Evolutionary conservation across 1,284 basidiomycete species (phyloP).

Genomic region (Ceratobasidium theobromae): DNA sequence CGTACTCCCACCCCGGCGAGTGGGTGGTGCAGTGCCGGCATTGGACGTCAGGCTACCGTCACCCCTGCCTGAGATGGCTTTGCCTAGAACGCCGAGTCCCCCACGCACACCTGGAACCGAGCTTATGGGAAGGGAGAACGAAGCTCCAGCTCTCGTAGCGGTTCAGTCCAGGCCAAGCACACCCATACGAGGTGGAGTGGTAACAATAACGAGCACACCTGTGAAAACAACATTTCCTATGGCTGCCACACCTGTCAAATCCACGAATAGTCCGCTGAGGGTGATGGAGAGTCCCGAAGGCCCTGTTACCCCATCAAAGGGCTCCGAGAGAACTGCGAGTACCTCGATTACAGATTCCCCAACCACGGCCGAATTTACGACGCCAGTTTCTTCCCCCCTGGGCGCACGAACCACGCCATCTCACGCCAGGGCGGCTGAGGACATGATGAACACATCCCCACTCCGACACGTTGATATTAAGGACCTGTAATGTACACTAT

Average conservation of each 20-base stretch:
- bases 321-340: not conserved
- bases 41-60: conserved; percentile 26
- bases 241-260: not conserved
- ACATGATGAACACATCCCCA: not conserved
- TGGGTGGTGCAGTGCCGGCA: not conserved
- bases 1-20: not conserved
- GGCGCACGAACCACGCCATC: conserved; percentile 15
- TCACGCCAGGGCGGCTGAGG: not conserved
- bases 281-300: not conserved
- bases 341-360: not conserved
- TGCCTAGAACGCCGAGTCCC: conserved; percentile 8
- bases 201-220: not conserved
- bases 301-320: not conserved
- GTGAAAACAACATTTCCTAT: not conserved
- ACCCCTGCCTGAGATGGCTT: conserved; percentile 23
- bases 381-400: conserved; percentile 14
- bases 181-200: not conserved
- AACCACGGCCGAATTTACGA: conserved; percentile 23
- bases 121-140: too few species aligned
- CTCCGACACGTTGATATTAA: conserved; percentile 6
- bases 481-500: not conserved
- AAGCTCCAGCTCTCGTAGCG: too few species aligned
- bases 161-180: not conserved
- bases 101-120: not conserved
- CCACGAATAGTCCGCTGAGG: conserved; percentile 6